A percentile compares a stretch with the other conserved stretches of the same genome.
These are phyloP conservation scores for Penicillium tannophilum DNA, from an alignment of 495 filamentous ascomycete species.

Conservation along the genomic window DNA sequence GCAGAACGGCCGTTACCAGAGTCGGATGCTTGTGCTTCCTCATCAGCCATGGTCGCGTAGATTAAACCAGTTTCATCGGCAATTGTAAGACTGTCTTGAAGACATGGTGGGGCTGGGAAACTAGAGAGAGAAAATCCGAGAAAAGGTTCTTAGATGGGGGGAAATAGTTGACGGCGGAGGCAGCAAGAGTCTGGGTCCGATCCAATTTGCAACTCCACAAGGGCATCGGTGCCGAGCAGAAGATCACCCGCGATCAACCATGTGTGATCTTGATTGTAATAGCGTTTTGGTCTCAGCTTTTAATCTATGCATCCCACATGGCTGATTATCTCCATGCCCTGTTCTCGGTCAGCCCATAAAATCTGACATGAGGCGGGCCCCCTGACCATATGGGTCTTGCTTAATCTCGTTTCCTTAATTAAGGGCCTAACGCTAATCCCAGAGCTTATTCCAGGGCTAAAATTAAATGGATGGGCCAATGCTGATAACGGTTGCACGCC, in stretches of 20 bases:
- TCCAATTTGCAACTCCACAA: conserved; percentile 12
- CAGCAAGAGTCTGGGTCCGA: conserved; percentile 14
- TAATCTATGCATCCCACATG: background rate
- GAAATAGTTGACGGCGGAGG: conserved; percentile 8
- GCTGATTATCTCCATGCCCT: background rate
- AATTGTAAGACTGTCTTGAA: conserved; percentile 4
- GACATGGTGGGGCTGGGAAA: conserved; percentile 15
- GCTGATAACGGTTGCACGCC: background rate
- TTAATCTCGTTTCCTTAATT: background rate
- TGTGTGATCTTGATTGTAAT: background rate
- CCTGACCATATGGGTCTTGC: background rate
- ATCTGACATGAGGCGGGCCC: conserved; percentile 10
- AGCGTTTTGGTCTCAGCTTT: background rate
- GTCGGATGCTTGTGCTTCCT: conserved; percentile 5
- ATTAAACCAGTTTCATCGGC: background rate
- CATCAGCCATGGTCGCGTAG: conserved; percentile 8
- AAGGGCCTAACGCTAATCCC: background rate
- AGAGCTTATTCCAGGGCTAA: background rate
- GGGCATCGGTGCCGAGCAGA: conserved; percentile 28
- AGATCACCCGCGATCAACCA: conserved; percentile 27
- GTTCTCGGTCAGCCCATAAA: conserved; percentile 1
- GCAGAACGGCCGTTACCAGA: conserved; percentile 6
- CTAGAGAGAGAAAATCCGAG: background rate
- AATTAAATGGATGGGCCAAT: background rate
- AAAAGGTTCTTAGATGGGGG: conserved; percentile 6